Conservation (phyloP, 2,329 filamentous ascomycete species). For the Talaromyces islandicus region DNA sequence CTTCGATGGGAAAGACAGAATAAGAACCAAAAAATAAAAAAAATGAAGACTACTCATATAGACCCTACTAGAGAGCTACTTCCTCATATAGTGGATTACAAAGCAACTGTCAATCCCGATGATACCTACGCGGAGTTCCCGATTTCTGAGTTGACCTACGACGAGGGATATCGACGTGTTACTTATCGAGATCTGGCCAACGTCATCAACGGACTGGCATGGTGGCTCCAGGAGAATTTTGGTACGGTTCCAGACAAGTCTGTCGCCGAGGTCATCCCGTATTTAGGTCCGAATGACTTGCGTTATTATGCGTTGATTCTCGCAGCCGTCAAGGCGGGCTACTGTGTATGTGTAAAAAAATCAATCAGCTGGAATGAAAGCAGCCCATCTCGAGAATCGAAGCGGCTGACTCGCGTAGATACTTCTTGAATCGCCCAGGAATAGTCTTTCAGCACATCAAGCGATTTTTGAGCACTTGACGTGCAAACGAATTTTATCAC, state of each 20-base stretch:
- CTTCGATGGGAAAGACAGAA: no score
- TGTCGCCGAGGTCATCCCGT: neutral
- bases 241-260: neutral
- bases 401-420: slow-evolving; percentile 13
- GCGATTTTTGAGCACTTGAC: slow-evolving; percentile 22
- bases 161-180: slow-evolving; percentile 12
- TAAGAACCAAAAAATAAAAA: no score
- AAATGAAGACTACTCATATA: neutral
- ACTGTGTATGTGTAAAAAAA: slow-evolving; percentile 16
- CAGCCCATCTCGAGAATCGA: neutral
- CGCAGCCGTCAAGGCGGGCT: neutral
- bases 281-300: neutral
- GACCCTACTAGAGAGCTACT: neutral
- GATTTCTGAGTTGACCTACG: slow-evolving; percentile 16
- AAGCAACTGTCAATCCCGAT: neutral
- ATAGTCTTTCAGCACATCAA: slow-evolving; percentile 28
- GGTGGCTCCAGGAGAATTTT: neutral
- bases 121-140: slow-evolving; percentile 25
- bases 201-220: neutral
- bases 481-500: slow-evolving; percentile 26
- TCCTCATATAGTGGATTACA: neutral
- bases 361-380: slow-evolving; percentile 2
- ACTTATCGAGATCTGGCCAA: neutral
- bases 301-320: neutral
- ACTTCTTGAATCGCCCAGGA: slow-evolving; percentile 33